These are phyloP conservation scores for Microstegium vimineum DNA, from an alignment of 176 grass and related monocot genomes.

Conservation along the genomic window DNA sequence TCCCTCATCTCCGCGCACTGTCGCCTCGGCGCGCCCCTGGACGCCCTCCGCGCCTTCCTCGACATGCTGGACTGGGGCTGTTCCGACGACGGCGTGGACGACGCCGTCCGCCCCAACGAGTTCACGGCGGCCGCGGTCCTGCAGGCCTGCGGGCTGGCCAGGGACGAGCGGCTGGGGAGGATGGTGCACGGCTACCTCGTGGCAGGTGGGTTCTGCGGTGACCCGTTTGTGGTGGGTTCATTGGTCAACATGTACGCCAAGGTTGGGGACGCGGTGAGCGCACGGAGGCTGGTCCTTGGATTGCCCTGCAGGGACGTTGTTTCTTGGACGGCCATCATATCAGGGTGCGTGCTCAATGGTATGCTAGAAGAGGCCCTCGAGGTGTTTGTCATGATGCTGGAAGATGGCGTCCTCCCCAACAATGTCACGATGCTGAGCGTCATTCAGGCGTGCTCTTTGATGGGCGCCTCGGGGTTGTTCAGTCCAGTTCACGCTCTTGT, in stretches of 20 bases:
- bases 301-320: constrained; percentile 53
- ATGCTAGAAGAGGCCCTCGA: constrained; percentile 43
- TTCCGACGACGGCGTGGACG: neutral
- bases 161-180: constrained; percentile 41
- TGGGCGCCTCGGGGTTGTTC: constrained; percentile 36
- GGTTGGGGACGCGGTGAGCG: constrained; percentile 35
- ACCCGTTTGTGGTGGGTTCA: constrained; percentile 49
- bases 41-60: constrained; percentile 48
- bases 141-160: constrained; percentile 52
- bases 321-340: constrained; percentile 63
- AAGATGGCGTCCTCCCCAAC: constrained; percentile 56
- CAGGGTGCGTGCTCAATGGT: constrained; percentile 61
- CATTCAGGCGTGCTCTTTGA: constrained; percentile 65
- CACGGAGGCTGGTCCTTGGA: constrained; percentile 39
- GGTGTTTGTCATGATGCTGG: constrained; percentile 61
- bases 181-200: constrained; percentile 66
- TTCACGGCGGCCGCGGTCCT: constrained; percentile 56
- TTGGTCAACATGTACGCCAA: constrained; percentile 72
- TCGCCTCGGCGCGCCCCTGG: constrained; percentile 31
- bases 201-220: constrained; percentile 38
- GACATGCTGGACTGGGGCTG: constrained; percentile 34
- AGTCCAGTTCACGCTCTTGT: constrained; percentile 43
- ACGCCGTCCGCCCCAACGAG: constrained; percentile 42
- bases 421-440: constrained; percentile 61
- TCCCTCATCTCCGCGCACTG: constrained; percentile 51